phyloP scores from a whole-genome alignment of 768 basidiomycete genomes.

The Kwoniella sp. region DNA sequence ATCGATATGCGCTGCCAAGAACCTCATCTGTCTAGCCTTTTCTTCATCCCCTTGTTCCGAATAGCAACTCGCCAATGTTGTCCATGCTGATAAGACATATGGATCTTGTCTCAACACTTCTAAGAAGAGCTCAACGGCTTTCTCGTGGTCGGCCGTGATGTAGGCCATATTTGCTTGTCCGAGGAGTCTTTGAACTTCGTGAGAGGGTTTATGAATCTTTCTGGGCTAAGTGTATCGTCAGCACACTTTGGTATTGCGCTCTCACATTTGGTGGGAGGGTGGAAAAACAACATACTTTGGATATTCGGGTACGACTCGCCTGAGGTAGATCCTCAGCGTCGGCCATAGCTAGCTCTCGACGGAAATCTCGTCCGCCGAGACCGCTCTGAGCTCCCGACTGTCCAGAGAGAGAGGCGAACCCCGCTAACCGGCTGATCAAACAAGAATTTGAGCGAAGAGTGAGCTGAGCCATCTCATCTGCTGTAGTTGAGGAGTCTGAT shows the following conservation, averaged over 20 bases:
- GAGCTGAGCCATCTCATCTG: too few relatives aligned
- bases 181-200: conserved; percentile 61
- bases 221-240: conserved; percentile 10
- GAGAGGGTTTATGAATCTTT: conserved; percentile 58
- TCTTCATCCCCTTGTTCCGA: conserved; percentile 69
- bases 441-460: conserved; percentile 2
- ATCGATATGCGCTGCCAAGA: conserved; percentile 86
- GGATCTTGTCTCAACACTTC: conserved; percentile 95
- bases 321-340: conserved; percentile 27
- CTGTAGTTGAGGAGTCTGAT: too few relatives aligned
- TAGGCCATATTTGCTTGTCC: conserved; percentile 87
- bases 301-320: conserved; percentile 9
- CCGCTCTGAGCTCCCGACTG: conserved; percentile 1
- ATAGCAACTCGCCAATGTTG: conserved; percentile 81
- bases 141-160: conserved; percentile 67
- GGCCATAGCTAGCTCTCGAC: conserved; percentile 16
- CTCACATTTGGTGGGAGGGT: too few relatives aligned
- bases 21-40: conserved; percentile 76
- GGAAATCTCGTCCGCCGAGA: conserved; percentile 19
- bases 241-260: neutral
- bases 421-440: conserved; percentile 24
- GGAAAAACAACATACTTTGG: conserved; percentile 9
- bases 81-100: conserved; percentile 78
- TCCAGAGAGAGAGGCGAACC: conserved; percentile 13
- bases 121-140: conserved; percentile 77